phyloP scores from a whole-genome alignment of 208 protist species.

The Herpetomonas samuelpessoai region DNA sequence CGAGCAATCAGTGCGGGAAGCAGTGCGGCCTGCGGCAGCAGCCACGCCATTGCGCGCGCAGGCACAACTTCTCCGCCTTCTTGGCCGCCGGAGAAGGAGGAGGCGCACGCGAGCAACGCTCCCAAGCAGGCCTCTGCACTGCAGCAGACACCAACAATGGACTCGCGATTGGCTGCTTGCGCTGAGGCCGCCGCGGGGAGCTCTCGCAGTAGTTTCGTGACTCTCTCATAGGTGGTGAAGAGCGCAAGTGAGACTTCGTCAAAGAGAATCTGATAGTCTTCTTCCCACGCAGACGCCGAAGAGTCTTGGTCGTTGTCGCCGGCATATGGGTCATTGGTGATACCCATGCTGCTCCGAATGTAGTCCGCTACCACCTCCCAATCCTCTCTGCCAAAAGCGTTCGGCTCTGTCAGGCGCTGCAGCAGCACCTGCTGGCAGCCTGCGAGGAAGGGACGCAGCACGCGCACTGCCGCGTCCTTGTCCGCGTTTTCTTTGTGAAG shows the following conservation, averaged over 20 bases:
- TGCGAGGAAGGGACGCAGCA: conserved; percentile 23
- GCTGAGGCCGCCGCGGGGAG: conserved; percentile 9
- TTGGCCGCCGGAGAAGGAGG: too few relatives aligned
- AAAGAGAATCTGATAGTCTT: conserved; percentile 49
- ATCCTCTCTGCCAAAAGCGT: background rate
- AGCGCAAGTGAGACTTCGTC: conserved; percentile 43
- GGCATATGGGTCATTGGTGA: background rate
- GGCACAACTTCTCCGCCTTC: too few relatives aligned
- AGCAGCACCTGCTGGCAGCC: conserved; percentile 13
- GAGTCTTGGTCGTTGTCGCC: conserved; percentile 8
- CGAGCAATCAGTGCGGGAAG: conserved; percentile 26
- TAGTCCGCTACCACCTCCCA: background rate
- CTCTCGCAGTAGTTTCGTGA: conserved; percentile 33
- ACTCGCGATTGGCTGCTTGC: background rate
- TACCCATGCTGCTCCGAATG: background rate
- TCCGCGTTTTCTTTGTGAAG: conserved; percentile 19
- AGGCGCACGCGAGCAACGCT: conserved; percentile 11
- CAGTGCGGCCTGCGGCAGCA: conserved; percentile 21
- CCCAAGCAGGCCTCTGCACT: conserved; percentile 2
- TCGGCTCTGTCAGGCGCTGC: background rate
- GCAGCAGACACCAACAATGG: conserved; percentile 13
- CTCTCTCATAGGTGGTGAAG: conserved; percentile 65
- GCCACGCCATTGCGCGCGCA: too few relatives aligned
- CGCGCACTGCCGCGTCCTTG: conserved; percentile 22
- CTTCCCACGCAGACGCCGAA: conserved; percentile 15